A percentile compares a stretch with the other conserved stretches of the same genome.
These are phyloP conservation scores for Knufia fluminis DNA, from an alignment of 2,329 filamentous ascomycete species.

Conservation along the genomic window DNA sequence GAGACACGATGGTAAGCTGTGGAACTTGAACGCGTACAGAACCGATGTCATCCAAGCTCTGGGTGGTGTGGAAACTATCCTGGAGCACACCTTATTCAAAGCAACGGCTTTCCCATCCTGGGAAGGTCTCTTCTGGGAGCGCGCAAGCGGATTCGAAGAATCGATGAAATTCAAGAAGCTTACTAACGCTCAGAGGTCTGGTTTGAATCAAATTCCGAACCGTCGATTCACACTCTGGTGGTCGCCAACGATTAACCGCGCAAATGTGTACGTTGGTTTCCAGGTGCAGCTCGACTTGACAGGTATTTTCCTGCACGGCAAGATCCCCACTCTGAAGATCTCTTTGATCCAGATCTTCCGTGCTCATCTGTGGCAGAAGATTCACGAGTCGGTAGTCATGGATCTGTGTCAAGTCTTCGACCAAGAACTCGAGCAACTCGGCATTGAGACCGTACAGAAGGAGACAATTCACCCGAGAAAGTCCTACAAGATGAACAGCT, in stretches of 20 bases:
- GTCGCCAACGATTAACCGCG: constrained; percentile 77
- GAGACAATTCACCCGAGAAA: constrained; percentile 98
- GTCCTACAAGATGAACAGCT: constrained; percentile 99
- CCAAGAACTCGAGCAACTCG: constrained; percentile 87
- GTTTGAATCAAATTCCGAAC: constrained; percentile 97
- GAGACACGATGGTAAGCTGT: constrained; percentile 90
- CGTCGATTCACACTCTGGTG: constrained; percentile 98
- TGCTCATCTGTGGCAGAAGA: constrained; percentile 99
- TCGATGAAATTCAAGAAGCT: constrained; percentile 98
- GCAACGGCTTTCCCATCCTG: constrained; percentile 93
- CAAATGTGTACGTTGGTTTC: constrained; percentile 98
- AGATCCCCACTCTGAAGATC: constrained; percentile 96
- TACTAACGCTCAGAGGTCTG: constrained; percentile 90
- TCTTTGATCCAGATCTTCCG: constrained; percentile 98
- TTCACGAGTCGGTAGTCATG: constrained; percentile 98
- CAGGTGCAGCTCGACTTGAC: constrained; percentile 96
- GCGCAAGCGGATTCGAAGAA: constrained; percentile 48
- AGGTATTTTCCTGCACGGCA: constrained; percentile 97
- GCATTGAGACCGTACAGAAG: constrained; percentile 96
- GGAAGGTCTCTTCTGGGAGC: constrained; percentile 92
- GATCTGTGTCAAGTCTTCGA: constrained; percentile 98
- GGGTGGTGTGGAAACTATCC: constrained; percentile 93
- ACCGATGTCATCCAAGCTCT: constrained; percentile 95
- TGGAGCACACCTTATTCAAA: constrained; percentile 94
- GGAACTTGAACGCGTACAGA: constrained; percentile 92